Conservation (phyloP, 345 rosid genomes). For the Isatis tinctoria region DNA sequence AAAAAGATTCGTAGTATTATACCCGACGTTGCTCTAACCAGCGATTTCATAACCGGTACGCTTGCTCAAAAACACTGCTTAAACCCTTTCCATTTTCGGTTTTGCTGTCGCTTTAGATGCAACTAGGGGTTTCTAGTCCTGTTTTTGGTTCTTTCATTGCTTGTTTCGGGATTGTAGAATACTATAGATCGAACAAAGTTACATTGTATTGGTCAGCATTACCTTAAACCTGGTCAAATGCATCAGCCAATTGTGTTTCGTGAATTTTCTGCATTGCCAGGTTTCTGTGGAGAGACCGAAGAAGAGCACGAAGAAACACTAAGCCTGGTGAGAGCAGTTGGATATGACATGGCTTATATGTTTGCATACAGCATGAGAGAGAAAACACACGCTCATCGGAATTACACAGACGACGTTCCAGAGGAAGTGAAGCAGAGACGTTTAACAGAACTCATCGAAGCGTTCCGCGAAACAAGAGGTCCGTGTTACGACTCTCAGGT, state of each 20-base stretch:
- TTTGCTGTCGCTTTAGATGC: neutral
- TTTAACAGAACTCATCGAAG: slow-evolving; percentile 71
- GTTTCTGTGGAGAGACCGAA: slow-evolving; percentile 95
- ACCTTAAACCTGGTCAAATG: neutral
- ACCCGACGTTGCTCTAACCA: slow-evolving; percentile 82
- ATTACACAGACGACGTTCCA: slow-evolving; percentile 70
- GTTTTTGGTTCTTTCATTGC: no score
- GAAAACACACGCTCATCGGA: slow-evolving; percentile 84
- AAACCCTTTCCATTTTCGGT: neutral
- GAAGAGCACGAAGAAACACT: slow-evolving; percentile 78
- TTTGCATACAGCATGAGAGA: slow-evolving; percentile 98
- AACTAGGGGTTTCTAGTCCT: neutral
- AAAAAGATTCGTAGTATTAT: slow-evolving; percentile 66
- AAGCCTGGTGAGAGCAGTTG: slow-evolving; percentile 61
- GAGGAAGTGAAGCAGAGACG: slow-evolving; percentile 87
- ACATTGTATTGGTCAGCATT: neutral
- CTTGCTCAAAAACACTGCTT: neutral
- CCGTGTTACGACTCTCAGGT: slow-evolving; percentile 67
- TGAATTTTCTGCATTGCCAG: slow-evolving; percentile 29
- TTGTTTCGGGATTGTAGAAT: neutral
- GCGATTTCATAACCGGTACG: slow-evolving; percentile 89
- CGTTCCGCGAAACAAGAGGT: slow-evolving; percentile 78
- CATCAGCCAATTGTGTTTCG: neutral
- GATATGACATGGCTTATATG: slow-evolving; percentile 97
- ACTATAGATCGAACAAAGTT: neutral